Percentiles rank a stretch among this genome's conserved stretches.
phyloP scores from a whole-genome alignment of 2,329 filamentous ascomycete species.

The Pyrenophora graminea region DNA sequence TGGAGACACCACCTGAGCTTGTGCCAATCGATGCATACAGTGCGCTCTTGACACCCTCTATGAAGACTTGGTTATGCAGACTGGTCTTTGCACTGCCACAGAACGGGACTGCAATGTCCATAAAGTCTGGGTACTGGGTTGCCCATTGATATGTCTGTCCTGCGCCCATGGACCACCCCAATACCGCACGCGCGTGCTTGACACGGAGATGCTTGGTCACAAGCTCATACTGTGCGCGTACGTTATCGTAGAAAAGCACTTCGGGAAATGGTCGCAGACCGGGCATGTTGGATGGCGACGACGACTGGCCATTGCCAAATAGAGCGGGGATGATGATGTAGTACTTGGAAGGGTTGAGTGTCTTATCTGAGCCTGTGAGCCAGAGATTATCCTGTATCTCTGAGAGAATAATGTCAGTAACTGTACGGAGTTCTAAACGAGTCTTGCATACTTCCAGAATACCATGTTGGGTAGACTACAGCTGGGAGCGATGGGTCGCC shows the following conservation, averaged over 20 bases:
- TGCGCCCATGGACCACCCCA: conserved; percentile 74
- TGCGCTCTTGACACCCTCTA: conserved; percentile 66
- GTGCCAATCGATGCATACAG: conserved; percentile 62
- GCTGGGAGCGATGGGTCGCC: conserved; percentile 65
- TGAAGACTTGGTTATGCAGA: conserved; percentile 69
- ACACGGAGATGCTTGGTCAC: conserved; percentile 67
- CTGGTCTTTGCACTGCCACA: conserved; percentile 68
- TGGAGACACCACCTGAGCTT: conserved; percentile 55
- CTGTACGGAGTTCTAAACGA: not conserved
- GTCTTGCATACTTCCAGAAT: conserved; percentile 58
- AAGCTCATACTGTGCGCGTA: conserved; percentile 67
- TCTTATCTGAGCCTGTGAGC: conserved; percentile 69
- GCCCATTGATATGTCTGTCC: conserved; percentile 69
- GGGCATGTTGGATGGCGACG: conserved; percentile 66
- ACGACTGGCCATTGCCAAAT: conserved; percentile 71
- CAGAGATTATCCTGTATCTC: conserved; percentile 73
- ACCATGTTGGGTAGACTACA: conserved; percentile 80
- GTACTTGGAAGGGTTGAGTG: conserved; percentile 66
- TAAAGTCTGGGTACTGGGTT: conserved; percentile 65
- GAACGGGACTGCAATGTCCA: conserved; percentile 68
- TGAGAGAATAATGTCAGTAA: conserved; percentile 18
- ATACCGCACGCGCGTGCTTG: conserved; percentile 63
- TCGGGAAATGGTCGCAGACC: conserved; percentile 62
- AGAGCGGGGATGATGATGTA: conserved; percentile 71
- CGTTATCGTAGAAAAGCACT: conserved; percentile 70